Conservation (phyloP, 2,329 filamentous ascomycete species). For the Fusarium redolens region DNA sequence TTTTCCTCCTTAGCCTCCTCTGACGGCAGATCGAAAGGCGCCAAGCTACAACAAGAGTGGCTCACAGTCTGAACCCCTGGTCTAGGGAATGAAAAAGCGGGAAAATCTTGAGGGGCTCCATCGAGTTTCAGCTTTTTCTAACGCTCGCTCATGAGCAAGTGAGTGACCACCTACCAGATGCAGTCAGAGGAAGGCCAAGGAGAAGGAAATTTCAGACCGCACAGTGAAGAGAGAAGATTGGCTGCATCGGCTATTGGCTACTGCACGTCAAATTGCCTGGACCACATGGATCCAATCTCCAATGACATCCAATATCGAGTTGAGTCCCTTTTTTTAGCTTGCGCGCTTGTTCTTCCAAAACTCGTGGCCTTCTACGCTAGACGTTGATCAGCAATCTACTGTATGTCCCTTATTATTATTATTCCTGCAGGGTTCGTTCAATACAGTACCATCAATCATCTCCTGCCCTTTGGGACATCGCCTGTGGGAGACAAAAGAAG, state of each 20-base stretch:
- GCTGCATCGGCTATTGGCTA: constrained; percentile 20
- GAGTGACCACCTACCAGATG: constrained; percentile 7
- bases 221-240: constrained; percentile 18
- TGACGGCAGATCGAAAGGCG: constrained; percentile 28
- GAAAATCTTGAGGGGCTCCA: constrained; percentile 15
- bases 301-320: constrained; percentile 2
- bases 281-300: constrained; percentile 13
- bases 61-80: constrained; percentile 26
- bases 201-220: constrained; percentile 7
- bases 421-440: constrained; percentile 32
- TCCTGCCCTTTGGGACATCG: constrained; percentile 31
- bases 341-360: constrained; percentile 4
- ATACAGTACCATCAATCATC: constrained; percentile 18
- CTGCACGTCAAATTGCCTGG: constrained; percentile 44
- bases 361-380: constrained; percentile 17
- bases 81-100: constrained; percentile 6
- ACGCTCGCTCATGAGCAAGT: constrained; percentile 2
- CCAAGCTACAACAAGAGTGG: constrained; percentile 32
- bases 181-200: constrained; percentile 1
- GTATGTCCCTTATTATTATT: neutral
- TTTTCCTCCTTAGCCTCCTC: constrained; percentile 24
- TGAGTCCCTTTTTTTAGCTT: constrained; percentile 38
- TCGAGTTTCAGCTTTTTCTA: constrained; percentile 34
- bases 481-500: constrained; percentile 23
- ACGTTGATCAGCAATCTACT: constrained; percentile 10